Percentiles rank a stretch among this genome's conserved stretches.
Evolutionary conservation across 2,329 filamentous ascomycete genomes (phyloP).

Genomic region (Microcyclospora pomicola): DNA sequence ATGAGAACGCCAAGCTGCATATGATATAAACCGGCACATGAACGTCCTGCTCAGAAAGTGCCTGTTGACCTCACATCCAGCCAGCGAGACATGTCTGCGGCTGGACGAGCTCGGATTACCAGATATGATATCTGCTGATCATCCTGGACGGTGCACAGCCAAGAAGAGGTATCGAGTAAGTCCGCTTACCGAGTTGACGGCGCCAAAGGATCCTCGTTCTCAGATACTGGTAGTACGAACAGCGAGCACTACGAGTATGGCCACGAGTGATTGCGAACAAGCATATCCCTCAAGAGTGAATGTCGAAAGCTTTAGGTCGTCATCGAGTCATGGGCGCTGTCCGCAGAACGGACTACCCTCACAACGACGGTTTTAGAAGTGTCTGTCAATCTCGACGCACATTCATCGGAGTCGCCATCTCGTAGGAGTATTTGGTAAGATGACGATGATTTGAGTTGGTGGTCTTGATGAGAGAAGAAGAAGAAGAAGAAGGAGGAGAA

Average conservation of each 20-base stretch:
- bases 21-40: no score
- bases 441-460: slow-evolving; percentile 64
- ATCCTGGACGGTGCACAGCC: slow-evolving; percentile 7
- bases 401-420: slow-evolving; percentile 56
- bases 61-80: slow-evolving; percentile 37
- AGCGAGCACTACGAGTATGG: neutral
- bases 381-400: slow-evolving; percentile 55
- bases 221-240: neutral
- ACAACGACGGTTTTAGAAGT: slow-evolving; percentile 74
- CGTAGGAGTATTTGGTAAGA: slow-evolving; percentile 36
- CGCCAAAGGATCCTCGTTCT: neutral
- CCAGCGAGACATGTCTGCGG: slow-evolving; percentile 33
- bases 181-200: no score
- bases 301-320: slow-evolving; percentile 56
- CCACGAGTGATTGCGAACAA: neutral
- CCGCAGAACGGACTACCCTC: slow-evolving; percentile 42
- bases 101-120: slow-evolving; percentile 39
- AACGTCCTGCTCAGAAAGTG: slow-evolving; percentile 29
- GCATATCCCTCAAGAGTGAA: slow-evolving; percentile 1
- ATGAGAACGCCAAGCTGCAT: no score
- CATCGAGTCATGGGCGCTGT: slow-evolving; percentile 51
- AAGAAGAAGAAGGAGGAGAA: slow-evolving; percentile 17
- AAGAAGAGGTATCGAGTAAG: neutral
- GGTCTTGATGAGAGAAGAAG: slow-evolving; percentile 43
- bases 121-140: slow-evolving; percentile 22